Evolutionary conservation across 176 grass and related monocot species (phyloP).

Genomic region (Stipa capillata): DNA sequence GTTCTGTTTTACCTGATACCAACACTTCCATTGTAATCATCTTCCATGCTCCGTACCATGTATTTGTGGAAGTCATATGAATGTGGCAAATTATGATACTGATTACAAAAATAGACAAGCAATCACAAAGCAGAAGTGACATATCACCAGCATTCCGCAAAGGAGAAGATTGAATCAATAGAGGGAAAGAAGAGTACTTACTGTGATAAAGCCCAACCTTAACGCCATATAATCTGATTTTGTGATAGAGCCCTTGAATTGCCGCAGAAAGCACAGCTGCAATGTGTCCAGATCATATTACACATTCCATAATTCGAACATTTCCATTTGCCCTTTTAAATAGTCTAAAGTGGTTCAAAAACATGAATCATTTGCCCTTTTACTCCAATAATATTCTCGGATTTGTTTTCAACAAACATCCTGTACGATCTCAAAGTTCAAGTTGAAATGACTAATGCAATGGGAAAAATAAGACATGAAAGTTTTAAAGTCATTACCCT

Average conservation of each 20-base stretch:
- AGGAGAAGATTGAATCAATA: not conserved
- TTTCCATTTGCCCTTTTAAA: not conserved
- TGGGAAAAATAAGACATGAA: not conserved
- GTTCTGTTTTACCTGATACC: constrained; percentile 71
- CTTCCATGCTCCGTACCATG: constrained; percentile 97
- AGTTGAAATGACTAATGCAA: not conserved
- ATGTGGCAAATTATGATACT: constrained; percentile 81
- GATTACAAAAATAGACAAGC: constrained; percentile 19
- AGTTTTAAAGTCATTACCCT: not conserved
- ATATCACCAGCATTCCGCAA: not conserved
- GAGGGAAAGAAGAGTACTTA: constrained; percentile 31
- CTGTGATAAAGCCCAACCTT: constrained; percentile 84
- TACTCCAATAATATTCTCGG: not conserved
- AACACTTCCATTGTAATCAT: constrained; percentile 84
- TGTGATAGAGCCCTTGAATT: constrained; percentile 85
- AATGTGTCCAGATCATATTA: constrained; percentile 21
- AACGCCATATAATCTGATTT: constrained; percentile 92
- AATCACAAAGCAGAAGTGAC: constrained; percentile 13
- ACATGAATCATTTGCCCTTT: not conserved
- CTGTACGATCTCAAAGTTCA: not conserved
- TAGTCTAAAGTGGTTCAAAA: not conserved
- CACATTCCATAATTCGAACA: not conserved
- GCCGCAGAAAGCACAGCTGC: constrained; percentile 86
- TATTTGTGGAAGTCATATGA: constrained; percentile 99
- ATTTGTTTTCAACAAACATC: not conserved